Conservation (phyloP, 495 filamentous ascomycete genomes). For the Aspergillus wentii region DNA sequence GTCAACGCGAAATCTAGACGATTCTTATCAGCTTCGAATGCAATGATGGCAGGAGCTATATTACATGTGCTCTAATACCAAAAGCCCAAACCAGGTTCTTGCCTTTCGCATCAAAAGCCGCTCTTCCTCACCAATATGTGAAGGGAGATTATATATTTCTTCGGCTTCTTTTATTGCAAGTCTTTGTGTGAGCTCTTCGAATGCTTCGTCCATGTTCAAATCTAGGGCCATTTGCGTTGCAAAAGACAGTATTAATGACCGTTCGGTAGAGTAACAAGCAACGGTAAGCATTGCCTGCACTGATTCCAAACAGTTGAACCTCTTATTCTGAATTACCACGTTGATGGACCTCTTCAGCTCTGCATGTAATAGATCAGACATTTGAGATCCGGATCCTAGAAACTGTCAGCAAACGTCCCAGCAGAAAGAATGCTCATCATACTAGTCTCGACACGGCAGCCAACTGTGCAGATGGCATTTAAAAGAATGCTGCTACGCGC, state of each 20-base stretch:
- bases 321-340: conserved; percentile 36
- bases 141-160: conserved; percentile 7
- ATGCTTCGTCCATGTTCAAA: conserved; percentile 36
- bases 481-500: conserved; percentile 38
- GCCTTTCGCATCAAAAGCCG: conserved; percentile 32
- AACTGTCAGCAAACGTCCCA: neutral
- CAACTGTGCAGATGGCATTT: conserved; percentile 46
- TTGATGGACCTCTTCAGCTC: conserved; percentile 43
- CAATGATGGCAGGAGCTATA: neutral
- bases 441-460: conserved; percentile 38
- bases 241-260: conserved; percentile 39
- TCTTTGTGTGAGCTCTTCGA: conserved; percentile 31
- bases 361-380: conserved; percentile 32
- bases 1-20: conserved; percentile 41
- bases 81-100: conserved; percentile 42
- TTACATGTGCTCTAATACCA: conserved; percentile 45
- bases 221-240: conserved; percentile 45
- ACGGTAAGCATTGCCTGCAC: conserved; percentile 46
- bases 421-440: neutral
- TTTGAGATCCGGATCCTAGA: conserved; percentile 25
- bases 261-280: conserved; percentile 45
- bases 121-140: conserved; percentile 20
- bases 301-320: conserved; percentile 33
- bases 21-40: conserved; percentile 1
- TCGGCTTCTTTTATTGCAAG: conserved; percentile 24